Base-by-base conservation (phyloP, 805 yeast species). In the Cyberlindnera americana region DNA sequence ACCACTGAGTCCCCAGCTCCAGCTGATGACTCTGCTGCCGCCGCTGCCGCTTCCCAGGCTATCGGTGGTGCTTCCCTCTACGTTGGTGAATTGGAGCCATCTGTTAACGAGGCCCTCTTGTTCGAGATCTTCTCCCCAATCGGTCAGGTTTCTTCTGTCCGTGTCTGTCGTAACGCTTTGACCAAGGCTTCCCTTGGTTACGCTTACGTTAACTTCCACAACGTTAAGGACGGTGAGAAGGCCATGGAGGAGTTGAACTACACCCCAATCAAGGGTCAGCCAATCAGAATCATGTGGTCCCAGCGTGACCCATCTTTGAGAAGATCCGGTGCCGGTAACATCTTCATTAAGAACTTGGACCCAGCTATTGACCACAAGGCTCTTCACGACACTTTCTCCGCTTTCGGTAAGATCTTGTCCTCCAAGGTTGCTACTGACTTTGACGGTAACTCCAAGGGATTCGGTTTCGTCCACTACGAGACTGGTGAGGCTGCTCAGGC, bases 211-310 rank as follows among this genome's bases (percentile, higher is more conserved):
- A 93, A 93, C 83, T 93, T 73, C 82, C 89, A 83, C 73, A 79
- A 82, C 67, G 70, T 76, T 54, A 85, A 76, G 50, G 97, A 93
- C 62, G 98, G 96, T 62, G 89, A 83, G 72, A 81, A 77, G 62
- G 99, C 99, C 48, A 74, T 93, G 65, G 95, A 89, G 64, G 93
- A 88, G 70, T 79, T 93, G 70, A 93, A 91, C 87, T 93, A 93
- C 76, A 70, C 89, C 44, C 80, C 80, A 60, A 81, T 93, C 72
- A 90, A 90, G 69, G 97, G 96, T 62, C 87, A 83, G 62, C 89
- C 96, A 60, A 89, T 97, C 73, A 88, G 99, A 71, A 91, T 93
- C 74, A 93, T 93, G 98, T 89, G 98, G 97, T 89, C 97, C 54
- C 98, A 93, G 76, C 88, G 98, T 73, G 98, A 93, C 67, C 98